Percentiles rank a stretch among this genome's conserved stretches.
Evolutionary conservation across 495 filamentous ascomycete species (phyloP).

Genomic region (Talaromyces ruber): DNA sequence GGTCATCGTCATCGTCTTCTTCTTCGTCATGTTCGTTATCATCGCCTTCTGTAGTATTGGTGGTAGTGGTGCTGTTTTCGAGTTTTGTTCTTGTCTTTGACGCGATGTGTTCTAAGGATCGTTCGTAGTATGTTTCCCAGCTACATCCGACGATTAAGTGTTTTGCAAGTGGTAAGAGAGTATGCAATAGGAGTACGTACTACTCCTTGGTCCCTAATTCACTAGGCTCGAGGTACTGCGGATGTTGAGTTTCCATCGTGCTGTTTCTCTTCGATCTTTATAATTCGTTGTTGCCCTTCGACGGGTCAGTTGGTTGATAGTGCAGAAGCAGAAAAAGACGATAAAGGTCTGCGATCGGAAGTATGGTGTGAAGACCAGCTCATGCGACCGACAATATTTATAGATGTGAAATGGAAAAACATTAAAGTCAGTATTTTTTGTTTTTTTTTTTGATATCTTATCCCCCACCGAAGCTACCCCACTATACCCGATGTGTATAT

Average conservation of each 20-base stretch:
- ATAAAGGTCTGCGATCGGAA: background rate
- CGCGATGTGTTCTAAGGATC: slow-evolving; percentile 32
- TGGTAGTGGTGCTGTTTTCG: background rate
- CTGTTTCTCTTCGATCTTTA: background rate
- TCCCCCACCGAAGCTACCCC: background rate
- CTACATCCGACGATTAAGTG: slow-evolving; percentile 9
- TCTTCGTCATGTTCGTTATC: slow-evolving; percentile 4
- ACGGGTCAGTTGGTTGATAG: background rate
- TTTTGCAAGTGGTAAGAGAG: background rate
- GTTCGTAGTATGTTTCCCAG: slow-evolving; percentile 40
- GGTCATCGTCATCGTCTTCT: slow-evolving; percentile 35
- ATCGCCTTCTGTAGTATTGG: background rate
- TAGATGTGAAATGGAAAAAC: background rate
- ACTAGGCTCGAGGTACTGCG: slow-evolving; percentile 39
- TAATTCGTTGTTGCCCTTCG: background rate
- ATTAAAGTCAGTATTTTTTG: background rate
- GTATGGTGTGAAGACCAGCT: background rate
- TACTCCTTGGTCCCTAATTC: slow-evolving; percentile 49
- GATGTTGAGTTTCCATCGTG: slow-evolving; percentile 13
- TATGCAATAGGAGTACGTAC: slow-evolving; percentile 19
- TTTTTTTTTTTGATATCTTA: background rate
- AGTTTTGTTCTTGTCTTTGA: slow-evolving; percentile 11
- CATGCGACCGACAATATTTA: background rate
- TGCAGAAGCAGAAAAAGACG: background rate
- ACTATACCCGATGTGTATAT: background rate